These are phyloP conservation scores for Ceratocystis albifundus DNA, from an alignment of 2,329 filamentous ascomycete species.

Conservation along the genomic window DNA sequence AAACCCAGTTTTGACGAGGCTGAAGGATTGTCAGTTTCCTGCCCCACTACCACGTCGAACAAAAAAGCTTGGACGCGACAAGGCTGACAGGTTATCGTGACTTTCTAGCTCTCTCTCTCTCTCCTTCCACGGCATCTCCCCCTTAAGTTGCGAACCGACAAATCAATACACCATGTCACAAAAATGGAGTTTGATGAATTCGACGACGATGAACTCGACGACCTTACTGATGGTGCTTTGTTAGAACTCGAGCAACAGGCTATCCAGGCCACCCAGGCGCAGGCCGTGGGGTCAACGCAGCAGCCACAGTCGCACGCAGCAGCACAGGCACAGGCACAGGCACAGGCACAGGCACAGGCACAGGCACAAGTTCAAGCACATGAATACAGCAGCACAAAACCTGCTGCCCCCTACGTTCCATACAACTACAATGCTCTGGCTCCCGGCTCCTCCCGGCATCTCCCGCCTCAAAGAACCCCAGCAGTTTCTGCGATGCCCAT, in stretches of 20 bases:
- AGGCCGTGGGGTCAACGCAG: conserved; percentile 12
- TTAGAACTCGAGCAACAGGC: conserved; percentile 54
- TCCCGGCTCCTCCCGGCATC: conserved; percentile 9
- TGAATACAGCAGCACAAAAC: too few species aligned
- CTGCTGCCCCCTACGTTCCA: not conserved
- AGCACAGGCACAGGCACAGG: not conserved
- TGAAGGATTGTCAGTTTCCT: not conserved
- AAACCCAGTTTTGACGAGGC: too few species aligned
- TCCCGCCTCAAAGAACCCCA: not conserved
- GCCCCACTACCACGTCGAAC: not conserved
- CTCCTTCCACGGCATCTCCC: not conserved
- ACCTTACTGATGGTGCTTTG: conserved; percentile 45
- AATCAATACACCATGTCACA: not conserved
- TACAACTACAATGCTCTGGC: conserved; percentile 10
- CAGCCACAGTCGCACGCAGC: not conserved
- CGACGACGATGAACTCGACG: conserved; percentile 49
- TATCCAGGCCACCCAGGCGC: conserved; percentile 47
- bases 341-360: not conserved
- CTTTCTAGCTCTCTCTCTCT: not conserved
- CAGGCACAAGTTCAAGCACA: too few species aligned
- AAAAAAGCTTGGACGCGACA: not conserved
- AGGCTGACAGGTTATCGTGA: not conserved
- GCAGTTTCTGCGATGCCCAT: not conserved
- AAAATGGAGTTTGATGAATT: conserved; percentile 21
- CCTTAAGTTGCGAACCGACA: not conserved